A percentile compares a stretch with the other conserved stretches of the same genome.
Evolutionary conservation across 2,329 filamentous ascomycete species (phyloP).

Genomic region (Colletotrichum australisinense): DNA sequence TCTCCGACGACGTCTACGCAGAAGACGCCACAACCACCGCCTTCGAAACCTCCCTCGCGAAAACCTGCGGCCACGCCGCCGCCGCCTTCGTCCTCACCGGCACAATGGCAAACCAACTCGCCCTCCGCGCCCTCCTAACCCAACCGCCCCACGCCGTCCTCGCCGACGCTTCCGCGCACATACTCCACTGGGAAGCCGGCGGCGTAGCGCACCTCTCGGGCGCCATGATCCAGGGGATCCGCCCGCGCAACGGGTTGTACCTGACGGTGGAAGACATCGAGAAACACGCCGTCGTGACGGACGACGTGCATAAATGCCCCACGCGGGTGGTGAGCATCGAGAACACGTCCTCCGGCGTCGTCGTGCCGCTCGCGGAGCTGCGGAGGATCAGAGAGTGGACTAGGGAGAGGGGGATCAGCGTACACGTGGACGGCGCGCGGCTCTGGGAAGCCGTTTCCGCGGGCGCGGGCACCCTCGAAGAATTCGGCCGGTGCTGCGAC

Average conservation of each 20-base stretch:
- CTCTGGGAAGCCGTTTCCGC: constrained; percentile 62
- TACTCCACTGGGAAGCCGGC: constrained; percentile 69
- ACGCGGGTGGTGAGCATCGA: constrained; percentile 55
- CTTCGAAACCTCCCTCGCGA: constrained; percentile 67
- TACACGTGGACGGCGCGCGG: constrained; percentile 64
- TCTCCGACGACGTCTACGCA: constrained; percentile 81
- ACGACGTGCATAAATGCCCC: constrained; percentile 55
- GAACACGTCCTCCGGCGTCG: constrained; percentile 63
- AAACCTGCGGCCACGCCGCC: constrained; percentile 68
- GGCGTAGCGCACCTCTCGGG: constrained; percentile 72
- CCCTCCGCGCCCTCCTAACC: constrained; percentile 75
- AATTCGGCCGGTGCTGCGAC: constrained; percentile 59
- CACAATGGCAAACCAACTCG: constrained; percentile 86
- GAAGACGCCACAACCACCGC: constrained; percentile 77
- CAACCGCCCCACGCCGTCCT: constrained; percentile 79
- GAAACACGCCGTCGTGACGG: constrained; percentile 47
- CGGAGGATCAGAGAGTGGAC: constrained; percentile 74
- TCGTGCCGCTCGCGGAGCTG: constrained; percentile 77
- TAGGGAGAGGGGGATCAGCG: constrained; percentile 53
- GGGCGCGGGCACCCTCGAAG: constrained; percentile 53
- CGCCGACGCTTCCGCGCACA: constrained; percentile 76
- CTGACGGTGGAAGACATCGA: constrained; percentile 56
- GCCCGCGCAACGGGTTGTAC: constrained; percentile 49
- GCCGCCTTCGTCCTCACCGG: constrained; percentile 80
- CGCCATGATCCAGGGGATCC: constrained; percentile 66